A percentile compares a stretch with the other conserved stretches of the same genome.
These are phyloP conservation scores for Trametes hirsuta DNA, from an alignment of 1,284 basidiomycete species.

Conservation along the genomic window DNA sequence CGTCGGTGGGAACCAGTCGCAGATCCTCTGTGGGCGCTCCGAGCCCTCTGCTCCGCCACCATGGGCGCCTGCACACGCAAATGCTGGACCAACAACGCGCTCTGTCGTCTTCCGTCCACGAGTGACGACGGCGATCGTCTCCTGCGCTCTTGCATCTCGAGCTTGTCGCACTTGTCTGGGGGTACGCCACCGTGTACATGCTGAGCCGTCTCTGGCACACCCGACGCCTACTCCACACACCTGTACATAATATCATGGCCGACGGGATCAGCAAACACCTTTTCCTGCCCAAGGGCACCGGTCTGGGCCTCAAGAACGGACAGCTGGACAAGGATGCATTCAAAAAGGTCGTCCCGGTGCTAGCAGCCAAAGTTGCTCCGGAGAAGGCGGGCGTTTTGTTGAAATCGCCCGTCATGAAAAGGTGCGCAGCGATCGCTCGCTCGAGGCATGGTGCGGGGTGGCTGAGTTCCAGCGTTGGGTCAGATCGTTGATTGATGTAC, in stretches of 20 bases:
- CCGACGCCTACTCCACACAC: slow-evolving; percentile 12
- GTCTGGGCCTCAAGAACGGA: slow-evolving; percentile 43
- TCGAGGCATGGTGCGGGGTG: neutral
- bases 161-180: neutral
- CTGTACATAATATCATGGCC: slow-evolving; percentile 23
- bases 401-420: slow-evolving; percentile 57
- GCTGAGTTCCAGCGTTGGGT: neutral
- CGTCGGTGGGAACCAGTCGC: neutral
- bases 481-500: slow-evolving; percentile 65
- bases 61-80: neutral
- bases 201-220: slow-evolving; percentile 18
- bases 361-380: slow-evolving; percentile 69
- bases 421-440: slow-evolving; percentile 45
- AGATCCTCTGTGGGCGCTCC: slow-evolving; percentile 10
- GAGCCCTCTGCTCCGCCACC: neutral
- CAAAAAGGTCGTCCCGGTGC: slow-evolving; percentile 60
- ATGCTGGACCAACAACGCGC: slow-evolving; percentile 9
- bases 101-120: neutral
- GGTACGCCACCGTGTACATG: slow-evolving; percentile 18
- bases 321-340: slow-evolving; percentile 69
- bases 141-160: neutral
- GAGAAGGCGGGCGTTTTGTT: slow-evolving; percentile 58
- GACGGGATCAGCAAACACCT: slow-evolving; percentile 34
- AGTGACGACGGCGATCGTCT: neutral
- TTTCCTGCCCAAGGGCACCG: slow-evolving; percentile 59